These are phyloP conservation scores for Orbilia quercus DNA, from an alignment of 2,329 filamentous ascomycete species.

Conservation along the genomic window DNA sequence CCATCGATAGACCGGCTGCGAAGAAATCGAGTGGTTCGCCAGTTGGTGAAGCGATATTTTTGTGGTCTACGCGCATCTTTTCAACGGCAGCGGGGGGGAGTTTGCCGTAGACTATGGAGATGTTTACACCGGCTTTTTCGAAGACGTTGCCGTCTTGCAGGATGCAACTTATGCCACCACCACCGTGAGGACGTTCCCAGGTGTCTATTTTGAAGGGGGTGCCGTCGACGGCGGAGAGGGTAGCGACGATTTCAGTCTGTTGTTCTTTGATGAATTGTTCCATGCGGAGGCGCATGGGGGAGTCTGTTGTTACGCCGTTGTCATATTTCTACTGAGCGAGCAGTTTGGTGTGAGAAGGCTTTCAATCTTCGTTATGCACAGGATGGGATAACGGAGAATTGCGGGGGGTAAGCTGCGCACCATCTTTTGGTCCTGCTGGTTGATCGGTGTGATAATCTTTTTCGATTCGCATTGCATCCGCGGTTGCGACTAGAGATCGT, in stretches of 20 bases:
- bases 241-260: conserved; percentile 85
- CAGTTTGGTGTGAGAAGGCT: conserved; percentile 18
- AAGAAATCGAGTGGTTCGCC: conserved; percentile 93
- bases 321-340: conserved; percentile 73
- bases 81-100: conserved; percentile 86
- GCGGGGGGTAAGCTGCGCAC: conserved; percentile 62
- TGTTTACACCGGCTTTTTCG: conserved; percentile 96
- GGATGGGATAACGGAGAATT: conserved; percentile 60
- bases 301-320: conserved; percentile 77
- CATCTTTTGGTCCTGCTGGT: conserved; percentile 54
- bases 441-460: conserved; percentile 35
- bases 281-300: conserved; percentile 97
- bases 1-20: conserved; percentile 89
- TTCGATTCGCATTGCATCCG: conserved; percentile 54
- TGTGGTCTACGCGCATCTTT: conserved; percentile 95
- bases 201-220: conserved; percentile 83
- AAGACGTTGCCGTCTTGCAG: conserved; percentile 96
- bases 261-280: conserved; percentile 94
- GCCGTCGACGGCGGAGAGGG: conserved; percentile 85
- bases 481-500: conserved; percentile 20
- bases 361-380: conserved; percentile 11
- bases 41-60: conserved; percentile 79
- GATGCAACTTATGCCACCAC: conserved; percentile 93
- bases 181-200: conserved; percentile 82
- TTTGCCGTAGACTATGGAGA: conserved; percentile 91